Evolutionary conservation across 2,329 filamentous ascomycete species (phyloP).

Genomic region (Aspergillus japonicus): DNA sequence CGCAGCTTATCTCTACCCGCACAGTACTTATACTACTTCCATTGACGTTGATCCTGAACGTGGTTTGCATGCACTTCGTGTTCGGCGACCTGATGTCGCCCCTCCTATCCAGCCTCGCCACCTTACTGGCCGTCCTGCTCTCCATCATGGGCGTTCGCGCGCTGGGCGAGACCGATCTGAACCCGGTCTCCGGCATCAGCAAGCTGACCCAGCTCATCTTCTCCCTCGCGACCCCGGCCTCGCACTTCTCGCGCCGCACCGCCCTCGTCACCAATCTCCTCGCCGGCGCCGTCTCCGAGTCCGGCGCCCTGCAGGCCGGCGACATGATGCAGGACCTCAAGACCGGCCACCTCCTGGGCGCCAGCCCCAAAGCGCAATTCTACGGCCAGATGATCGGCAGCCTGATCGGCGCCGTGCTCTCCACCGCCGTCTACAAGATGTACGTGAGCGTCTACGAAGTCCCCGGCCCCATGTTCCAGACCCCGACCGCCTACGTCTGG

Average conservation of each 20-base stretch:
- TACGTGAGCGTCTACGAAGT: slow-evolving; percentile 90
- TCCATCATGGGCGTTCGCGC: slow-evolving; percentile 65
- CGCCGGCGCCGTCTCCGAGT: slow-evolving; percentile 82
- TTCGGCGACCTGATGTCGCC: slow-evolving; percentile 82
- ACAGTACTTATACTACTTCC: slow-evolving; percentile 74
- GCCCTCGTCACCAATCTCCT: slow-evolving; percentile 94
- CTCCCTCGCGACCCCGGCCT: slow-evolving; percentile 79
- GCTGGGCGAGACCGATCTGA: slow-evolving; percentile 81
- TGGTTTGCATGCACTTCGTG: slow-evolving; percentile 75
- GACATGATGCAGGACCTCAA: slow-evolving; percentile 98
- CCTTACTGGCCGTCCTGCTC: slow-evolving; percentile 74
- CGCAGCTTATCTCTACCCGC: slow-evolving; percentile 73
- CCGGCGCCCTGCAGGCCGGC: slow-evolving; percentile 86
- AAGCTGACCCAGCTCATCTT: slow-evolving; percentile 97
- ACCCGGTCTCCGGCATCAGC: slow-evolving; percentile 93
- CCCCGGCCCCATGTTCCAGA: slow-evolving; percentile 85
- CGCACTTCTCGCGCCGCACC: slow-evolving; percentile 71
- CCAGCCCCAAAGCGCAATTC: slow-evolving; percentile 91
- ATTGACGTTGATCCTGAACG: slow-evolving; percentile 74
- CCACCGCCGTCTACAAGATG: slow-evolving; percentile 80
- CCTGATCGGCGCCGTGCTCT: slow-evolving; percentile 79
- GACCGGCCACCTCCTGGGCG: slow-evolving; percentile 88
- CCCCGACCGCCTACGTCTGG: slow-evolving; percentile 95
- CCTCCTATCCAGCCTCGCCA: slow-evolving; percentile 72
- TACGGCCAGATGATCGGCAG: slow-evolving; percentile 94